Conservation (phyloP, 331 rosid species). For the Malus hybrid region DNA sequence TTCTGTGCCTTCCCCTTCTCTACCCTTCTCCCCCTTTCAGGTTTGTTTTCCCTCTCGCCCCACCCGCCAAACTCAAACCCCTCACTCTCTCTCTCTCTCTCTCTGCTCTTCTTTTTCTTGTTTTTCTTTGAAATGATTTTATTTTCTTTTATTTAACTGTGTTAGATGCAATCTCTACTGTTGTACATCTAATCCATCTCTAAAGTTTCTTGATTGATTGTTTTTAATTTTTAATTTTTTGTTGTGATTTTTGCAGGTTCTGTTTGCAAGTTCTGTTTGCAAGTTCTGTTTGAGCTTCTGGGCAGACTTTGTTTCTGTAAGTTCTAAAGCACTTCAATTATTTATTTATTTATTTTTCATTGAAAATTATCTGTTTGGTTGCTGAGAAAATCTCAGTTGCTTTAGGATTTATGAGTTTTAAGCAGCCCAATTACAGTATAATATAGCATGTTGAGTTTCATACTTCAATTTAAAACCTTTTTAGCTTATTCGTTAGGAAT, state of each 20-base stretch:
- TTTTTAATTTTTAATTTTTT: background rate
- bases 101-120: background rate
- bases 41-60: slow-evolving; percentile 31
- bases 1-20: slow-evolving; percentile 16
- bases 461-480: background rate
- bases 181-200: background rate
- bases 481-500: background rate
- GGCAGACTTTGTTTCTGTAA: background rate
- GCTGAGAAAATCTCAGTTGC: background rate
- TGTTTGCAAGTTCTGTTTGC: background rate
- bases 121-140: background rate
- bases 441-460: background rate
- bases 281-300: background rate
- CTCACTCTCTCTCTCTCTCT: background rate
- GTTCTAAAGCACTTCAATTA: background rate
- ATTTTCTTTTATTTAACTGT: background rate
- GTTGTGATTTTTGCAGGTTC: slow-evolving; percentile 14
- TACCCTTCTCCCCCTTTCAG: slow-evolving; percentile 29
- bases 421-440: background rate
- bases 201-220: background rate
- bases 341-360: background rate
- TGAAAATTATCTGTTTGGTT: background rate
- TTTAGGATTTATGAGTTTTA: background rate
- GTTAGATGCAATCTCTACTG: background rate
- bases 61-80: slow-evolving; percentile 12